phyloP scores from a whole-genome alignment of 2,329 filamentous ascomycete genomes.

The Purpureocillium lavendulum region DNA sequence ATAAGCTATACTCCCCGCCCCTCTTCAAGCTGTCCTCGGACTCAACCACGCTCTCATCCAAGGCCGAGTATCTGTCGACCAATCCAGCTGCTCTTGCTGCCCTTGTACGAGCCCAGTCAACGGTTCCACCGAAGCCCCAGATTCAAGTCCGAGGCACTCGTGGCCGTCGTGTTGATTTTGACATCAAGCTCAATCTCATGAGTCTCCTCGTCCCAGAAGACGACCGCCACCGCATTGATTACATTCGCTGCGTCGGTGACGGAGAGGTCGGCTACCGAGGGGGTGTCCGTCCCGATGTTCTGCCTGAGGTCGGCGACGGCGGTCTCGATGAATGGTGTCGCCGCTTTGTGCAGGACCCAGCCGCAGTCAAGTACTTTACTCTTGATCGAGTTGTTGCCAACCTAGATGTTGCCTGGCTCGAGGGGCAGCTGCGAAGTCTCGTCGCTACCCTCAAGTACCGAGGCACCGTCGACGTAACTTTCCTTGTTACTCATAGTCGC shows the following conservation, averaged over 20 bases:
- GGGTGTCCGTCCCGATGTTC: constrained; percentile 29
- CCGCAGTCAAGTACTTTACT: constrained; percentile 37
- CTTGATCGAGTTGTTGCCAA: constrained; percentile 46
- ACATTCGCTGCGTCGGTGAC: constrained; percentile 39
- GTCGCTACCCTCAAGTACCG: constrained; percentile 41
- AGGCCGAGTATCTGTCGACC: constrained; percentile 38
- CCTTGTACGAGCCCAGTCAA: constrained; percentile 38
- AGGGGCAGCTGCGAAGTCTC: constrained; percentile 44
- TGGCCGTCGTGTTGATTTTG: constrained; percentile 38
- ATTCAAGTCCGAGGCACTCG: constrained; percentile 40
- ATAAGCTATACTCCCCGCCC: constrained; percentile 43
- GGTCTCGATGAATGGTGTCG: constrained; percentile 41
- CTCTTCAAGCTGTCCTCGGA: constrained; percentile 43
- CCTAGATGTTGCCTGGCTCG: constrained; percentile 45
- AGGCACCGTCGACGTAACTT: constrained; percentile 38
- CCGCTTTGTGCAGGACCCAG: constrained; percentile 35
- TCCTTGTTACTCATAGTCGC: constrained; percentile 39
- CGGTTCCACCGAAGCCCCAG: constrained; percentile 46
- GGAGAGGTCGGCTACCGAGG: constrained; percentile 44
- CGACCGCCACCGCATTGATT: constrained; percentile 37
- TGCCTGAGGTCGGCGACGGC: constrained; percentile 33
- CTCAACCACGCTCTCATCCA: constrained; percentile 35
- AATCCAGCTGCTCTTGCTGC: constrained; percentile 35
- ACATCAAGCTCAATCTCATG: constrained; percentile 47
- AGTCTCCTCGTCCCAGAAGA: constrained; percentile 41